phyloP scores from a whole-genome alignment of 176 grass and related monocot species.

The Rhynchospora breviuscula region DNA sequence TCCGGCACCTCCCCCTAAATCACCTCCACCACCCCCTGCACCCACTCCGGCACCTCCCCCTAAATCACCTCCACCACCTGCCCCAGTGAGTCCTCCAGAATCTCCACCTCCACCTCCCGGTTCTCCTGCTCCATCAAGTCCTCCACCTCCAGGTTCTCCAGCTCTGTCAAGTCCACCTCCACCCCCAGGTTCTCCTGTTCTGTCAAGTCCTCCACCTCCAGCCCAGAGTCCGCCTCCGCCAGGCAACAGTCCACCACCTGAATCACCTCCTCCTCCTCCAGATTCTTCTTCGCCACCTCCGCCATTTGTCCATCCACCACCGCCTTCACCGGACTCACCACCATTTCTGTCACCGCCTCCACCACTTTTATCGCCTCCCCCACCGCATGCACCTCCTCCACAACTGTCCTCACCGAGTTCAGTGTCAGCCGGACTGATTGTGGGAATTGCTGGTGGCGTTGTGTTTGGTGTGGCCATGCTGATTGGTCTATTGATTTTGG shows the following conservation, averaged over 20 bases:
- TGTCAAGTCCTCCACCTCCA: not conserved
- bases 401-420: not conserved
- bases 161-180: not conserved
- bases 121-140: too few relatives aligned
- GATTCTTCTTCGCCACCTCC: conserved; percentile 17
- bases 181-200: not conserved
- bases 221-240: not conserved
- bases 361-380: conserved; percentile 23
- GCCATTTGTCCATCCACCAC: not conserved
- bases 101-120: not conserved
- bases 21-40: not conserved
- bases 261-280: not conserved
- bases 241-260: not conserved
- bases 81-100: not conserved
- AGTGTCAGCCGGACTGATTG: conserved; percentile 9
- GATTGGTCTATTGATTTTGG: conserved; percentile 29
- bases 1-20: not conserved
- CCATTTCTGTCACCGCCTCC: not conserved
- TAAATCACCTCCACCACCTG: too few relatives aligned
- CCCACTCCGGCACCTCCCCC: too few relatives aligned
- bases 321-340: not conserved
- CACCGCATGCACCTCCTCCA: not conserved
- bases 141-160: not conserved
- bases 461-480: conserved; percentile 34
- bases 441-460: conserved; percentile 30